Percentiles rank a stretch among this genome's conserved stretches.
Evolutionary conservation across 2,329 filamentous ascomycete genomes (phyloP).

Genomic region (Ophiostoma triangulosporum): DNA sequence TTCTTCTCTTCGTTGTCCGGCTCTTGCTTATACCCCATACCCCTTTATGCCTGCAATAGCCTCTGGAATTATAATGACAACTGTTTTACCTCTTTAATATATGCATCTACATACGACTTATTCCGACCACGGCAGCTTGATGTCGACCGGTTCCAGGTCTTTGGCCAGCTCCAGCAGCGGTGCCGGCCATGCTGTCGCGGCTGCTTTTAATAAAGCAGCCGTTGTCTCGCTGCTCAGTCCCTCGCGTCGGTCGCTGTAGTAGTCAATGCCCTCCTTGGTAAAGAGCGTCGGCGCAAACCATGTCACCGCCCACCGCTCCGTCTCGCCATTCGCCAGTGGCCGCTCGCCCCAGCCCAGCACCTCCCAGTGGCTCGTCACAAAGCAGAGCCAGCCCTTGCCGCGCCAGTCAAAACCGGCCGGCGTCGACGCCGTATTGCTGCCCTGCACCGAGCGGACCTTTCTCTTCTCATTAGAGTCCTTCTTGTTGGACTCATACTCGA

Average conservation of each 20-base stretch:
- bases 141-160: constrained; percentile 37
- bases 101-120: background rate
- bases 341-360: constrained; percentile 59
- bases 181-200: constrained; percentile 29
- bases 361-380: constrained; percentile 70
- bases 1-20: constrained; percentile 15
- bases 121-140: constrained; percentile 37
- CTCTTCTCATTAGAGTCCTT: constrained; percentile 27
- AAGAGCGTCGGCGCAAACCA: constrained; percentile 77
- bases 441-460: constrained; percentile 45
- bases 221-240: constrained; percentile 43
- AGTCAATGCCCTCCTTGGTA: constrained; percentile 67
- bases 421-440: constrained; percentile 38
- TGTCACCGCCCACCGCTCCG: constrained; percentile 61
- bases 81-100: background rate
- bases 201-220: constrained; percentile 9
- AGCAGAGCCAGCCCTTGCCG: constrained; percentile 59
- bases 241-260: constrained; percentile 53
- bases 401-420: constrained; percentile 57
- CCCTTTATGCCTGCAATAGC: background rate
- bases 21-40: constrained; percentile 13
- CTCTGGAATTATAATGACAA: background rate
- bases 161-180: constrained; percentile 38
- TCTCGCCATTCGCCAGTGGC: constrained; percentile 22
- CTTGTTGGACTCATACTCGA: constrained; percentile 49